Percentiles rank a stretch among this genome's conserved stretches.
Conservation (phyloP, 2,329 filamentous ascomycete genomes). For the Ilyonectria robusta region DNA sequence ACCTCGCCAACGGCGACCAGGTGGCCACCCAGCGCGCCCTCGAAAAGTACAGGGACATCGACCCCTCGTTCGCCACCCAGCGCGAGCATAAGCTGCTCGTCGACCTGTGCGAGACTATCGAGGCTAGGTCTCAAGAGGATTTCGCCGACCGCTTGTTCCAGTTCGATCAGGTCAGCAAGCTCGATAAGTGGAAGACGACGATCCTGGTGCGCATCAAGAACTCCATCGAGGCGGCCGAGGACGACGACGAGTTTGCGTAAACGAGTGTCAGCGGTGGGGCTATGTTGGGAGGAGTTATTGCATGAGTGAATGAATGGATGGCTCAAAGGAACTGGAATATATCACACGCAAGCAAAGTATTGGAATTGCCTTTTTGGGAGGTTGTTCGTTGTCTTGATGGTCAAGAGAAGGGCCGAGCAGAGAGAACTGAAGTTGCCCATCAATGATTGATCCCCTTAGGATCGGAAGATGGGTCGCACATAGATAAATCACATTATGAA, state of each 20-base stretch:
- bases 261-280: not conserved
- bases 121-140: constrained; percentile 83
- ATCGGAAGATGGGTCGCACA: constrained; percentile 12
- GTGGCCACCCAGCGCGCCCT: constrained; percentile 85
- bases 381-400: constrained; percentile 25
- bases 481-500: constrained; percentile 26
- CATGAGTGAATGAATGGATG: constrained; percentile 25
- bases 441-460: constrained; percentile 10
- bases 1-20: constrained; percentile 80
- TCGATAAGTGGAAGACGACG: constrained; percentile 98
- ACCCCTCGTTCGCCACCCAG: constrained; percentile 81
- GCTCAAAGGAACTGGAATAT: constrained; percentile 28
- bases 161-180: constrained; percentile 91
- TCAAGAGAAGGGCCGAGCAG: constrained; percentile 21
- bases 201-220: constrained; percentile 87
- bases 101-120: constrained; percentile 82
- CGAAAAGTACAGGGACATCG: constrained; percentile 84
- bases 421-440: constrained; percentile 2
- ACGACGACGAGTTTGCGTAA: constrained; percentile 61
- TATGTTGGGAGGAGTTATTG: not conserved
- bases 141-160: constrained; percentile 91
- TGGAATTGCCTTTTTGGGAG: constrained; percentile 23
- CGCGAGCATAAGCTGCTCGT: constrained; percentile 86
- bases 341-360: constrained; percentile 35
- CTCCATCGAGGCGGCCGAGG: constrained; percentile 74